Base-by-base conservation (phyloP, 2,329 filamentous ascomycete genomes). In the Colletotrichum acutatum region DNA sequence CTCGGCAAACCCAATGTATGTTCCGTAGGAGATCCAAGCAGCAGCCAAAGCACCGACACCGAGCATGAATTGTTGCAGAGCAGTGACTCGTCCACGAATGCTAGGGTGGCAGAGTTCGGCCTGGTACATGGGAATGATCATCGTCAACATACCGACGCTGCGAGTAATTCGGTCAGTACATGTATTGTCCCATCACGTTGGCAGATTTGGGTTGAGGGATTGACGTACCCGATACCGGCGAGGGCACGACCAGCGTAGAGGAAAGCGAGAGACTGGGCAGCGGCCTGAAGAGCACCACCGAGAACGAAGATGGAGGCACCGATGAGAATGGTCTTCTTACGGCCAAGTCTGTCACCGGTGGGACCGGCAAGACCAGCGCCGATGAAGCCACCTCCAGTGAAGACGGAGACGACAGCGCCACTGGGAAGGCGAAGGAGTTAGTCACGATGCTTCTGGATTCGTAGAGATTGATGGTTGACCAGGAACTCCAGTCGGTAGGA, bases 31-130 rank as follows among this genome's bases (percentile, higher is more conserved):
- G 60, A 93, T 90, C 93, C 93, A 95, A 0, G 90, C 87, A 0
- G 94, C 94, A 19, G 91, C 83, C 1, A 97, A 87, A 19, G 93
- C 85, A 69, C 94, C 94, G 32, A 96, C 89, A 1, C 93, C 94
- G 64, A 96, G 81, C 93, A 95, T 95, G 79, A 95, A 95, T 77
- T 95, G 94, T 80, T 95, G 94, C 4, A 96, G 85, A 34, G 90
- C 89, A 0, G 93, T 95, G 37, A 97, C 88, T 74, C 91, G 86
- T 14, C 94, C 94, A 80, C 94, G 90, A 77, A 96, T 96, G 71
- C 88, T 89, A 1, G 94, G 94, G 79, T 96, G 94, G 4, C 92
- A 91, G 28, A 96, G 87, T 78, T 97, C 94, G 26, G 92, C 93
- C 79, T 95, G 94, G 79, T 95, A 96, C 0, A 95, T 82, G 2